phyloP scores from a whole-genome alignment of 164 flowering plant genomes.

The Vitis amurensis region DNA sequence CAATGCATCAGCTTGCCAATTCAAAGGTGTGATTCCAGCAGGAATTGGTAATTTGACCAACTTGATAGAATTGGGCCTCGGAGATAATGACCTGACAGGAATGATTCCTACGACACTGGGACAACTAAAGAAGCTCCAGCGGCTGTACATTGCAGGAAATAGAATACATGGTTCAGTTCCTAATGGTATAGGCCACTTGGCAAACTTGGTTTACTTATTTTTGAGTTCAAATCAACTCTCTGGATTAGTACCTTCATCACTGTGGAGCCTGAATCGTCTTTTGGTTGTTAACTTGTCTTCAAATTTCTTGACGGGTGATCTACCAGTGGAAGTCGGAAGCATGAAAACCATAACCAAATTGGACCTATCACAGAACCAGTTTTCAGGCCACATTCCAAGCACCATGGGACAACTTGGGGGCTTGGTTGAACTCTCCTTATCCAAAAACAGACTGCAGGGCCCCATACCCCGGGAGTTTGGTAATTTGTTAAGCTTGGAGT shows the following conservation, averaged over 20 bases:
- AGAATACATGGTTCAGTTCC: slow-evolving; percentile 23
- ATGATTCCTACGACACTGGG: slow-evolving; percentile 21
- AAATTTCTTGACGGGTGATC: slow-evolving; percentile 20
- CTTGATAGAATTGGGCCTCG: slow-evolving; percentile 11
- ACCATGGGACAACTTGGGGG: background rate
- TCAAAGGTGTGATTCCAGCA: slow-evolving; percentile 27
- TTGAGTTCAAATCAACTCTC: slow-evolving; percentile 15
- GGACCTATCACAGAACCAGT: slow-evolving; percentile 18
- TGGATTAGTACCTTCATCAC: slow-evolving; percentile 23
- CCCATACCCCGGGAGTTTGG: slow-evolving; percentile 1
- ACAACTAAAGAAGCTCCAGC: slow-evolving; percentile 2
- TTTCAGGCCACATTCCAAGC: slow-evolving; percentile 18
- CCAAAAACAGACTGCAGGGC: slow-evolving; percentile 13
- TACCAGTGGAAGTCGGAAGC: slow-evolving; percentile 18
- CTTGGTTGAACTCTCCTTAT: slow-evolving; percentile 4
- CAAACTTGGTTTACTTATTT: slow-evolving; percentile 7
- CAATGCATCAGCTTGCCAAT: background rate
- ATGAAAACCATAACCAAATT: slow-evolving; percentile 9
- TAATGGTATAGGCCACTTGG: slow-evolving; percentile 15
- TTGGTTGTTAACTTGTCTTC: slow-evolving; percentile 18
- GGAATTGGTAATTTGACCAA: slow-evolving; percentile 36
- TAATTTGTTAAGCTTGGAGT: background rate
- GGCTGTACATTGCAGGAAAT: slow-evolving; percentile 10
- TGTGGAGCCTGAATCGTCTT: slow-evolving; percentile 22
- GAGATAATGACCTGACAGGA: slow-evolving; percentile 23